These are phyloP conservation scores for Adansonia madagascariensis DNA, from an alignment of 441 rosid species.

Conservation along the genomic window DNA sequence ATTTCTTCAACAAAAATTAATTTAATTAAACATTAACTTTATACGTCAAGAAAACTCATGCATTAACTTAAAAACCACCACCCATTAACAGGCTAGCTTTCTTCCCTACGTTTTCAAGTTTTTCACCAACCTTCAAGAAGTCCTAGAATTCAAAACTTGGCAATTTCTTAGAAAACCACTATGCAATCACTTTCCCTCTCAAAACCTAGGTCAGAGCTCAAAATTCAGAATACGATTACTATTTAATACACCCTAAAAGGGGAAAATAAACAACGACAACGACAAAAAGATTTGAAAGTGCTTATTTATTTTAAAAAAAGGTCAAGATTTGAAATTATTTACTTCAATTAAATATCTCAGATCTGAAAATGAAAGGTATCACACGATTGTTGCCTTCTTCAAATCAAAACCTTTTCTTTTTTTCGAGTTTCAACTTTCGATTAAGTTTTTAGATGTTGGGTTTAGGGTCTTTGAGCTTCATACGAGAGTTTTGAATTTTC, in stretches of 20 bases:
- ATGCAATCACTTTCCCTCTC: neutral
- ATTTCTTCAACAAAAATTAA: neutral
- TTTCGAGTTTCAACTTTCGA: too few species aligned
- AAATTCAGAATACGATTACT: neutral
- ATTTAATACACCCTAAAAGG: neutral
- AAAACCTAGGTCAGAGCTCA: neutral
- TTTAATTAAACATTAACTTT: conserved; percentile 12
- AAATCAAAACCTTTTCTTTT: too few species aligned
- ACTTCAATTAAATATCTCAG: too few species aligned
- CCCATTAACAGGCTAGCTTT: neutral
- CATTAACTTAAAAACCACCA: neutral
- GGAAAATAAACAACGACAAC: too few species aligned
- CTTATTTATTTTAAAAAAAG: too few species aligned
- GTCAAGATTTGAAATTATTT: too few species aligned
- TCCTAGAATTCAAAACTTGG: neutral
- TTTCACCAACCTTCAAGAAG: neutral
- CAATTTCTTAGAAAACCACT: neutral
- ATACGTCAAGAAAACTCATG: neutral
- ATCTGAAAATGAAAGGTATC: too few species aligned
- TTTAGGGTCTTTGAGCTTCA: too few species aligned
- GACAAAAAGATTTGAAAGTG: too few species aligned
- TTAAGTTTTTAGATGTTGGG: too few species aligned
- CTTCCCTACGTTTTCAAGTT: neutral
- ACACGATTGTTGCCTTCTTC: too few species aligned
- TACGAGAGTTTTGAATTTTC: too few species aligned